Conservation (phyloP, 306 rosid genomes). For the Vigna nakashimae region DNA sequence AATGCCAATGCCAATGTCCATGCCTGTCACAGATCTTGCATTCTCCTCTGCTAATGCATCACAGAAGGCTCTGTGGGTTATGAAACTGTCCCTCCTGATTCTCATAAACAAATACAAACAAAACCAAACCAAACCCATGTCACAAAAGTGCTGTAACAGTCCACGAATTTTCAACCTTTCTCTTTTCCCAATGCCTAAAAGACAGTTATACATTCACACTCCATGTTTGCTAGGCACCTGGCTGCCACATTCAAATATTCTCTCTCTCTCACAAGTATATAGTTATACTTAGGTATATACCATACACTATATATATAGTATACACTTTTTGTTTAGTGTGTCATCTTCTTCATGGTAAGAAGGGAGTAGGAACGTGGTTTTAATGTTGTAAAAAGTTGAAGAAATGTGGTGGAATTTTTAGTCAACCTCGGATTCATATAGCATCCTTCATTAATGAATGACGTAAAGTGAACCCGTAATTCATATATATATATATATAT, state of each 20-base stretch:
- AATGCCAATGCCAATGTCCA: background rate
- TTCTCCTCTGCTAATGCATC: slow-evolving; percentile 93
- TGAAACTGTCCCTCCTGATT: slow-evolving; percentile 94
- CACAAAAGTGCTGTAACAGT: slow-evolving; percentile 40
- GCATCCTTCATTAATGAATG: slow-evolving; percentile 41
- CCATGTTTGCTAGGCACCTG: slow-evolving; percentile 11
- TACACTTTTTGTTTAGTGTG: background rate
- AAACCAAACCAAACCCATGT: slow-evolving; percentile 35
- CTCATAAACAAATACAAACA: slow-evolving; percentile 37
- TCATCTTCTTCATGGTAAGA: slow-evolving; percentile 21
- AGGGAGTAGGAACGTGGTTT: background rate
- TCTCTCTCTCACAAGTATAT: background rate
- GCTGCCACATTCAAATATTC: slow-evolving; percentile 17
- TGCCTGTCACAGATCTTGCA: slow-evolving; percentile 58
- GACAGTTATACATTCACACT: background rate
- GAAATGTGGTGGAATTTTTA: slow-evolving; percentile 3
- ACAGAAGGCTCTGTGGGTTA: slow-evolving; percentile 99
- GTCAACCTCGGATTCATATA: slow-evolving; percentile 47
- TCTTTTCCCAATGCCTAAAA: slow-evolving; percentile 10
- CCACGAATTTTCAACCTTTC: slow-evolving; percentile 36
- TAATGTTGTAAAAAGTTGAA: background rate
- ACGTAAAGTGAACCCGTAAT: background rate
- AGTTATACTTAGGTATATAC: background rate
- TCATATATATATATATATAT: too few relatives aligned
- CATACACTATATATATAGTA: background rate